Percentiles rank a stretch among this genome's conserved stretches.
Conservation (phyloP, 768 basidiomycete species). For the Cystobasidiopsis lactophilus region DNA sequence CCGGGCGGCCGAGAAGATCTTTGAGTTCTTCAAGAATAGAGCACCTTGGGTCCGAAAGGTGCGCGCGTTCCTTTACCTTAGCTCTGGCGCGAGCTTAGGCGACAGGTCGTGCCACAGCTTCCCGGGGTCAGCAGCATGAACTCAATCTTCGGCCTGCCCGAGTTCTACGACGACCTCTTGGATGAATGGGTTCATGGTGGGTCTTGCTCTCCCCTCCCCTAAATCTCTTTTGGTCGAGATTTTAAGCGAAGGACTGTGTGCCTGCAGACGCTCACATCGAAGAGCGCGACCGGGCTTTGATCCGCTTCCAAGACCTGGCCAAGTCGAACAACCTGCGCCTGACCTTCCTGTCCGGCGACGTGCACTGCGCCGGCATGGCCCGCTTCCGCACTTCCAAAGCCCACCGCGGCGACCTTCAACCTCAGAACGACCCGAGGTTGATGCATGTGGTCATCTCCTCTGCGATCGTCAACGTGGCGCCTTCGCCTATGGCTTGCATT, state of each 20-base stretch:
- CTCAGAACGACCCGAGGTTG: constrained; percentile 8
- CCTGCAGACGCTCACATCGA: constrained; percentile 9
- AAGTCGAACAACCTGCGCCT: constrained; percentile 1
- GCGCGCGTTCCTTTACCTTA: too few relatives aligned
- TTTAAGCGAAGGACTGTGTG: too few relatives aligned
- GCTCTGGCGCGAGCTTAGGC: too few relatives aligned
- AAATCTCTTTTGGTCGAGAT: too few relatives aligned
- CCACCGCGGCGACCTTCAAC: neutral
- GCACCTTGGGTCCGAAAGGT: too few relatives aligned
- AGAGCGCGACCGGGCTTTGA: constrained; percentile 4
- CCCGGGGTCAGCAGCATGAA: constrained; percentile 8
- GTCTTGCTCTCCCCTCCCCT: too few relatives aligned
- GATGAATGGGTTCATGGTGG: neutral
- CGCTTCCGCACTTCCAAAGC: constrained; percentile 7
- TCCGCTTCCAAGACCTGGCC: constrained; percentile 7
- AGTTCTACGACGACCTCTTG: constrained; percentile 7
- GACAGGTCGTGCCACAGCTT: constrained; percentile 8
- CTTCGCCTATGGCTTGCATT: constrained; percentile 7
- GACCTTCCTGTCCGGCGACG: constrained; percentile 8
- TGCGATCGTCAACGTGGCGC: constrained; percentile 11
- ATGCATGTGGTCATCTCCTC: constrained; percentile 9
- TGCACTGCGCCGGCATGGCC: constrained; percentile 6
- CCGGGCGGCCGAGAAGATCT: constrained; percentile 7
- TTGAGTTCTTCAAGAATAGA: neutral
- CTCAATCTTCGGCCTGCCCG: constrained; percentile 11